Evolutionary conservation across 208 protist species (phyloP).

Genomic region (Trypanosoma congolense): DNA sequence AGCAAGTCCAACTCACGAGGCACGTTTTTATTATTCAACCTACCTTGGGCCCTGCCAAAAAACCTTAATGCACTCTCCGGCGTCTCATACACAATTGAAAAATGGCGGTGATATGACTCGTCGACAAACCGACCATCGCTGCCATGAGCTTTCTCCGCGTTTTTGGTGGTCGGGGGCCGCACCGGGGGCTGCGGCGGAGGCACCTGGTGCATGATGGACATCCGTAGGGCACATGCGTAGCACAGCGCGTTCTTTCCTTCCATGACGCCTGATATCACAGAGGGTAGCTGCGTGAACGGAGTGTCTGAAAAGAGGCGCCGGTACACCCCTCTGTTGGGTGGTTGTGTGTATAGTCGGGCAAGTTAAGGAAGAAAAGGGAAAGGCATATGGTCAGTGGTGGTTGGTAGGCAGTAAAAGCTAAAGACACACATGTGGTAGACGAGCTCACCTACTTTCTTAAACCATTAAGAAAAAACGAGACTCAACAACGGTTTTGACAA

Average conservation of each 20-base stretch:
- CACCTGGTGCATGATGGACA: constrained; percentile 77
- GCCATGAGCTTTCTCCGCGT: neutral
- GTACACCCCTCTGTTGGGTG: too few species aligned
- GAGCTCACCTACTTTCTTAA: too few species aligned
- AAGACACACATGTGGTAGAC: too few species aligned
- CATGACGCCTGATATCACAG: too few species aligned
- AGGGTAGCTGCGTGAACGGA: too few species aligned
- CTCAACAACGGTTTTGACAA: too few species aligned
- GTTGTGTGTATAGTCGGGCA: too few species aligned
- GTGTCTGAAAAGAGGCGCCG: too few species aligned
- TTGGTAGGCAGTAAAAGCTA: too few species aligned
- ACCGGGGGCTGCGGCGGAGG: constrained; percentile 27
- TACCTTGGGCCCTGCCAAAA: constrained; percentile 16
- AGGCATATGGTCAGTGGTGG: too few species aligned
- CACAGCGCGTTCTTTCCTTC: constrained; percentile 48
- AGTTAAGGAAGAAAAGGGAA: too few species aligned
- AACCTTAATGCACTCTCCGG: constrained; percentile 45
- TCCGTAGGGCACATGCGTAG: constrained; percentile 74
- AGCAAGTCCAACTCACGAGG: constrained; percentile 37
- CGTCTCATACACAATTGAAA: constrained; percentile 75
- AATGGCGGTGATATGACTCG: constrained; percentile 50
- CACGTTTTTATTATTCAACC: constrained; percentile 17
- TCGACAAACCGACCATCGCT: constrained; percentile 33
- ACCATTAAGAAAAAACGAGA: too few species aligned
- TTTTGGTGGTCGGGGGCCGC: neutral